Base-by-base conservation (phyloP, 106 monocot genomes). In the Allium cepa region DNA sequence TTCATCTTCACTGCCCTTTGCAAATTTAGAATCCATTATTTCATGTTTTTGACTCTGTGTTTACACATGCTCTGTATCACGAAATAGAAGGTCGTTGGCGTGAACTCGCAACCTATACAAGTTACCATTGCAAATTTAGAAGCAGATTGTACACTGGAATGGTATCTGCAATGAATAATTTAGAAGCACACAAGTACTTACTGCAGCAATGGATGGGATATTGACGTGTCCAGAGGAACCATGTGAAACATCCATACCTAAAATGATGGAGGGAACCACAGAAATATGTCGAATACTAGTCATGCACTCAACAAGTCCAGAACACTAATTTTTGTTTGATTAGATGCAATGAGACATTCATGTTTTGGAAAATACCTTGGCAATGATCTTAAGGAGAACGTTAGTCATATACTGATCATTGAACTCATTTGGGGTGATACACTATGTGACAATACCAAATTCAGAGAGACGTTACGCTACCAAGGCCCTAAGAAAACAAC, bases 11-110 rank as follows among this genome's bases (percentile, higher is more conserved):
- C 62, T 73, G 0, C 71, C 18, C 3, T 47, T 45, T 8, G 93
- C 90, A 71, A 93, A 99, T 8, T 93, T 53, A 26, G 87, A 85
- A 62, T 93, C 93, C n/a, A 99, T 93, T 90, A 99, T 99, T 73
- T 99, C 99, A 52, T 83, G 75, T 55, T 87, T 99, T 0, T 89
- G 85, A 2, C 90, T 87, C 46, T 99, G 99, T 0, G 93, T 85
- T 77, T 28, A 99, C 99, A 26, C 79, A 80, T 18, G 93, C 99
- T 53, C 99, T 79, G 53, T 99, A 93, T 17, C 72, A 68, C 2
- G 93, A 93, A 26, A 99, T 93, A 10, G 78, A 57, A 8, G 99
- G 99, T 93, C 99, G 93, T 52, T n/a, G n/a, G n/a, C n/a, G n/a
- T n/a, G n/a, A n/a, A n/a, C n/a, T n/a, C n/a, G n/a, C n/a, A n/a